A percentile compares a stretch with the other conserved stretches of the same genome.
These are phyloP conservation scores for Coemansia sp. DNA, from an alignment of 192 early-diverging fungal species.

Conservation along the genomic window DNA sequence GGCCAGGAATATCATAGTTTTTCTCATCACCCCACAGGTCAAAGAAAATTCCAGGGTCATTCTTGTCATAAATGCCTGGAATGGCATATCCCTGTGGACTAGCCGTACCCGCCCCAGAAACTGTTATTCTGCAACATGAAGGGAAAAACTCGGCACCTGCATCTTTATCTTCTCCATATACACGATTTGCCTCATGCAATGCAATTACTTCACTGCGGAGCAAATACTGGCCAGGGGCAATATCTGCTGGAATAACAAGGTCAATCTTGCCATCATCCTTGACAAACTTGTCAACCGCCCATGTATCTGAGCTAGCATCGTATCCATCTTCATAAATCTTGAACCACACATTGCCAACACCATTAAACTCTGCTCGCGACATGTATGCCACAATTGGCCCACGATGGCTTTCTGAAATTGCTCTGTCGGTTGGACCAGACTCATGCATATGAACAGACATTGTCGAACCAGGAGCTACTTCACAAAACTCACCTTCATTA, in stretches of 20 bases:
- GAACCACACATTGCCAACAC: constrained; percentile 23
- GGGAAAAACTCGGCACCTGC: constrained; percentile 14
- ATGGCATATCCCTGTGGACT: constrained; percentile 9
- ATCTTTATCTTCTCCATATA: not conserved
- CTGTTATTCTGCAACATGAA: constrained; percentile 5
- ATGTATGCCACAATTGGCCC: constrained; percentile 32
- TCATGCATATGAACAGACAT: constrained; percentile 20
- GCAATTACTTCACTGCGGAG: constrained; percentile 25
- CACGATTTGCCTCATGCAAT: constrained; percentile 13
- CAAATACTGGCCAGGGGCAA: constrained; percentile 19
- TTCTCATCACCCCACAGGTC: not conserved
- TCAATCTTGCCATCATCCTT: constrained; percentile 19
- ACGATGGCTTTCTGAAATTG: constrained; percentile 7
- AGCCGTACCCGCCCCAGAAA: constrained; percentile 7
- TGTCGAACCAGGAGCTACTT: constrained; percentile 18
- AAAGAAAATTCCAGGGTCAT: constrained; percentile 14
- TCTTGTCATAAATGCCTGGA: constrained; percentile 18
- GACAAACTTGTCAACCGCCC: constrained; percentile 27
- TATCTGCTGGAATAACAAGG: constrained; percentile 18
- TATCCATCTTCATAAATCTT: constrained; percentile 38
- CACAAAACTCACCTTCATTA: not conserved
- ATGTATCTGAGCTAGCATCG: constrained; percentile 12
- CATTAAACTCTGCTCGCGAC: constrained; percentile 12
- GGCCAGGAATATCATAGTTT: constrained; percentile 16
- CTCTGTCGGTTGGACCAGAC: not conserved